phyloP scores from a whole-genome alignment of 768 basidiomycete species.

The Boletus rubroflammeus region DNA sequence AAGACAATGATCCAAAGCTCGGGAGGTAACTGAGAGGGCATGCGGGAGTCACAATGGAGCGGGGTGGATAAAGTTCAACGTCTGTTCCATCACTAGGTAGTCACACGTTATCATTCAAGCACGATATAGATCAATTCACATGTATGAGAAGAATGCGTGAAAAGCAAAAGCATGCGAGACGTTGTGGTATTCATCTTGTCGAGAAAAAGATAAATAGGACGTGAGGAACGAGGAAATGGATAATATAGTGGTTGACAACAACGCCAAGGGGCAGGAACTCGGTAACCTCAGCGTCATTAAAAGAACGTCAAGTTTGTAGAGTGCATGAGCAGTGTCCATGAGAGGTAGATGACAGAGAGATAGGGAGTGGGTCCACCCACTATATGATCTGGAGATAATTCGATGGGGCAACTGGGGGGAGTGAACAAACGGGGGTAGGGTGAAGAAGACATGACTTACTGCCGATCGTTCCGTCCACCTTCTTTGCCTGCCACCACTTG shows the following conservation, averaged over 20 bases:
- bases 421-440: slow-evolving; percentile 6
- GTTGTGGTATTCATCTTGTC: slow-evolving; percentile 32
- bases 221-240: slow-evolving; percentile 18
- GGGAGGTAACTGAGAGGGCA: slow-evolving; percentile 36
- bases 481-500: slow-evolving; percentile 91
- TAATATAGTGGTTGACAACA: slow-evolving; percentile 32
- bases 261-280: slow-evolving; percentile 17
- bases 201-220: slow-evolving; percentile 28
- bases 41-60: neutral
- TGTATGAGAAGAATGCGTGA: slow-evolving; percentile 2
- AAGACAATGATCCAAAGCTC: slow-evolving; percentile 57
- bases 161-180: slow-evolving; percentile 16
- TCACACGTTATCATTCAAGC: slow-evolving; percentile 8
- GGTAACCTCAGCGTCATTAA: slow-evolving; percentile 25
- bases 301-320: slow-evolving; percentile 32
- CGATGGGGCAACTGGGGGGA: slow-evolving; percentile 67
- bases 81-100: neutral
- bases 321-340: slow-evolving; percentile 27
- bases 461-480: slow-evolving; percentile 69
- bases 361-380: slow-evolving; percentile 24
- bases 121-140: slow-evolving; percentile 1
- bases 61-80: neutral
- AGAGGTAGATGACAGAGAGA: slow-evolving; percentile 9
- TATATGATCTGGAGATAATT: slow-evolving; percentile 82
- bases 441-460: slow-evolving; percentile 49